A percentile compares a stretch with the other conserved stretches of the same genome.
Conservation (phyloP, 2,329 filamentous ascomycete genomes). For the Pseudocercospora musae region DNA sequence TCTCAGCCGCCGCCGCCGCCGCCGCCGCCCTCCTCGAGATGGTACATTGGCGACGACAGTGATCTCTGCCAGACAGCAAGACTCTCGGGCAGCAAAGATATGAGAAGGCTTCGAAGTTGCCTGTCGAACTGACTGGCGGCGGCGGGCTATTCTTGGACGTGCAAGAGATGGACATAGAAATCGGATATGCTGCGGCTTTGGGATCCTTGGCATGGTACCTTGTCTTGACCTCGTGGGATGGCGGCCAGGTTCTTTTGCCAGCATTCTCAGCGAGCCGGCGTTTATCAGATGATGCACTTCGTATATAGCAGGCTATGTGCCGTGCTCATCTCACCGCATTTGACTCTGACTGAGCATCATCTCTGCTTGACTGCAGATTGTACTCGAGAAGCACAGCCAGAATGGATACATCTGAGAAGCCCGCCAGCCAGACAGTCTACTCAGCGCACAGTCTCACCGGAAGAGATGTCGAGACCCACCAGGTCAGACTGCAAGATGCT, state of each 20-base stretch:
- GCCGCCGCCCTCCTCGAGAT: background rate
- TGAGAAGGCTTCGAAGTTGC: background rate
- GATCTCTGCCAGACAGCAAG: background rate
- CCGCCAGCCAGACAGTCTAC: background rate
- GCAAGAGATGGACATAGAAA: background rate
- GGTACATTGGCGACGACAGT: background rate
- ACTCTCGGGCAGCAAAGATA: background rate
- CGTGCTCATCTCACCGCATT: background rate
- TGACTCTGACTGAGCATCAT: no score
- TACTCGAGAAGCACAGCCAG: background rate
- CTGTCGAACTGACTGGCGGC: background rate
- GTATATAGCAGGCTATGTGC: background rate
- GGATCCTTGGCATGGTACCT: background rate
- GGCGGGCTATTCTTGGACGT: background rate
- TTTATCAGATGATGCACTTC: background rate
- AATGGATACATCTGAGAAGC: background rate
- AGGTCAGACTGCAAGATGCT: conserved; percentile 8
- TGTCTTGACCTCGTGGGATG: background rate
- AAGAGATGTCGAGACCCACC: conserved; percentile 6
- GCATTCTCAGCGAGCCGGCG: background rate
- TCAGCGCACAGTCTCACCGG: background rate
- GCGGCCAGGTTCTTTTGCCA: background rate
- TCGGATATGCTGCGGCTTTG: background rate
- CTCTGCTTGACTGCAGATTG: background rate
- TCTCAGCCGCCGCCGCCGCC: background rate